Conservation (phyloP, 2,329 filamentous ascomycete genomes). For the Leptographium lundbergii region DNA sequence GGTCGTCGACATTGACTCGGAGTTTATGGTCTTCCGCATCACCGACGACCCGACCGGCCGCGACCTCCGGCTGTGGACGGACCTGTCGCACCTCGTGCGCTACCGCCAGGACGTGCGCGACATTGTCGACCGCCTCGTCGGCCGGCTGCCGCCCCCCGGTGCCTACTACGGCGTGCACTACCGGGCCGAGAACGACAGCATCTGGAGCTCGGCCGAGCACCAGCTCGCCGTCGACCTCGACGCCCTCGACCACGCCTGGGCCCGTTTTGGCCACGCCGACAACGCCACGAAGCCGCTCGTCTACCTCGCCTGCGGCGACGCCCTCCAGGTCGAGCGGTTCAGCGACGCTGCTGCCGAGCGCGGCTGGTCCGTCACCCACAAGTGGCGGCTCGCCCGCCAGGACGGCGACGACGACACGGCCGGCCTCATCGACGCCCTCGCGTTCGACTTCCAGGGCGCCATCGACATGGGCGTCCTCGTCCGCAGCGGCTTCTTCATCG, state of each 20-base stretch:
- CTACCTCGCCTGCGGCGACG: conserved; percentile 23
- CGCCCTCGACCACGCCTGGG: conserved; percentile 20
- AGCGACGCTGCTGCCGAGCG: conserved; percentile 15
- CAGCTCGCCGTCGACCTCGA: conserved; percentile 22
- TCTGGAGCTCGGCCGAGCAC: conserved; percentile 22
- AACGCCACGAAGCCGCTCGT: conserved; percentile 15
- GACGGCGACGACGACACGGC: conserved; percentile 11
- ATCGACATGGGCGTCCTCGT: conserved; percentile 22
- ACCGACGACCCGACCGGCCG: conserved; percentile 23
- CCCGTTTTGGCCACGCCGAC: conserved; percentile 11
- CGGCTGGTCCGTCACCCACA: conserved; percentile 23
- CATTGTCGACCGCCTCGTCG: conserved; percentile 15
- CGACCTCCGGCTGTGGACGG: conserved; percentile 22
- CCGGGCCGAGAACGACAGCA: conserved; percentile 23
- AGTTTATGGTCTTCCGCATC: conserved; percentile 22
- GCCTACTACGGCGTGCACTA: conserved; percentile 24
- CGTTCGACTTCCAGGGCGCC: conserved; percentile 23
- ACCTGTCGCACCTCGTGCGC: conserved; percentile 19
- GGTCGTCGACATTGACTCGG: conserved; percentile 16
- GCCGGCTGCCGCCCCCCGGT: conserved; percentile 10
- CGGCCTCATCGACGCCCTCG: conserved; percentile 15
- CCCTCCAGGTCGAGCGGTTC: conserved; percentile 19
- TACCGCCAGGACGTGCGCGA: conserved; percentile 17
- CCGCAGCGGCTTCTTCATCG: conserved; percentile 20
- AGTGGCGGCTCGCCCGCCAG: conserved; percentile 16